These are phyloP conservation scores for Alopecurus myosuroides DNA, from an alignment of 176 grass and related monocot species.

Conservation along the genomic window DNA sequence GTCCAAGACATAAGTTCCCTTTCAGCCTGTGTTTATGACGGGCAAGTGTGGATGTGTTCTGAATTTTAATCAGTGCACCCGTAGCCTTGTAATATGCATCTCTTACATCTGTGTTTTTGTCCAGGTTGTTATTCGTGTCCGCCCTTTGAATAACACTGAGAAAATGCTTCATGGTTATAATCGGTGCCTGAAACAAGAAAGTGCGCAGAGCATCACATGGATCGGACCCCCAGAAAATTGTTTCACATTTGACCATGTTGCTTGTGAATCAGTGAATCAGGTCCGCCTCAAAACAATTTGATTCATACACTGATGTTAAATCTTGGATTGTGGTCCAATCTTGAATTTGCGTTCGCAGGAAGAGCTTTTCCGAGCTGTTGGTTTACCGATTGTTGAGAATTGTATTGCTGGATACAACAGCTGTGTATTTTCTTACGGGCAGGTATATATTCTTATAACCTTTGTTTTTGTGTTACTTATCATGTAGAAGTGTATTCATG, in stretches of 20 bases:
- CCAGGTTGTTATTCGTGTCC: conserved; percentile 84
- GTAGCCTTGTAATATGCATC: conserved; percentile 1
- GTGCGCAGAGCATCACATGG: conserved; percentile 78
- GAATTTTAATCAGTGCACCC: neutral
- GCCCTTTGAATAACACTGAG: conserved; percentile 69
- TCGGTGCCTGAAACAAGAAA: conserved; percentile 91
- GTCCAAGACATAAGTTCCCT: neutral
- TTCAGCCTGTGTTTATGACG: neutral
- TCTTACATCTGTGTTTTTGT: conserved; percentile 25
- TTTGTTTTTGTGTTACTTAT: conserved; percentile 15
- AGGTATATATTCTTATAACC: conserved; percentile 47
- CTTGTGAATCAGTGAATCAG: conserved; percentile 94
- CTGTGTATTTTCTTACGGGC: conserved; percentile 94
- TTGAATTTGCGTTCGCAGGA: conserved; percentile 49
- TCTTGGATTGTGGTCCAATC: conserved; percentile 7
- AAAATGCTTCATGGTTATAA: conserved; percentile 47
- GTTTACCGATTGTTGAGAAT: conserved; percentile 97
- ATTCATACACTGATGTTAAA: neutral
- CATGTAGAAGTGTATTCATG: neutral
- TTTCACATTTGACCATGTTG: conserved; percentile 89
- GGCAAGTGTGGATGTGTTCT: neutral
- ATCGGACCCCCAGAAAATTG: conserved; percentile 69
- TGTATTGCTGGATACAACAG: conserved; percentile 96
- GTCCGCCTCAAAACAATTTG: conserved; percentile 32
- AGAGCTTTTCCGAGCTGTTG: conserved; percentile 73